Percentiles rank a stretch among this genome's conserved stretches.
Evolutionary conservation across 2,329 filamentous ascomycete genomes (phyloP).

Genomic region (Cladobotryum protrusum): DNA sequence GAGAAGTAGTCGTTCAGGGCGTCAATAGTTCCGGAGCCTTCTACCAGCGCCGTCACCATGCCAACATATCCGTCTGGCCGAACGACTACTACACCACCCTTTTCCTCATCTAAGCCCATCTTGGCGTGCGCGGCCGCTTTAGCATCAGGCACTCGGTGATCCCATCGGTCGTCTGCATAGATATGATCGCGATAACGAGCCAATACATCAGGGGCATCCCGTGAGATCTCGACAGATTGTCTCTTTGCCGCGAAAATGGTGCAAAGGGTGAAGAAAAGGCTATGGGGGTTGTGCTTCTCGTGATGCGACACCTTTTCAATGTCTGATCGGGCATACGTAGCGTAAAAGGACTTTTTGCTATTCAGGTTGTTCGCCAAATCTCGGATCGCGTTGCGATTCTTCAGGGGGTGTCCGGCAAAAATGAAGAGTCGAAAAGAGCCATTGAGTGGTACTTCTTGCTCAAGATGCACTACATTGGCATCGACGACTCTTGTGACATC

Average conservation of each 20-base stretch:
- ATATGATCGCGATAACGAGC: conserved; percentile 74
- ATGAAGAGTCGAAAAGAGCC: conserved; percentile 82
- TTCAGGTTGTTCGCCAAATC: conserved; percentile 64
- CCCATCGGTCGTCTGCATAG: conserved; percentile 79
- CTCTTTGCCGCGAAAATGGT: conserved; percentile 66
- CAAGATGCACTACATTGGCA: conserved; percentile 82
- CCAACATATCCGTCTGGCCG: conserved; percentile 84
- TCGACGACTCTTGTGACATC: conserved; percentile 83
- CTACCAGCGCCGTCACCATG: conserved; percentile 63
- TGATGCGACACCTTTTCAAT: conserved; percentile 61
- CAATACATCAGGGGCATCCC: conserved; percentile 63
- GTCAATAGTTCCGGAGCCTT: conserved; percentile 73
- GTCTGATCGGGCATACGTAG: conserved; percentile 57
- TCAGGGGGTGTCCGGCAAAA: conserved; percentile 65
- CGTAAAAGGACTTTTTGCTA: conserved; percentile 66
- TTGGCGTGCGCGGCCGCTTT: conserved; percentile 76
- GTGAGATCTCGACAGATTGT: conserved; percentile 63
- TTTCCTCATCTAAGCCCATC: conserved; percentile 69
- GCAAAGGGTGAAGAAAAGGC: conserved; percentile 71
- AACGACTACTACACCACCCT: conserved; percentile 75
- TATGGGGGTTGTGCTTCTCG: conserved; percentile 80
- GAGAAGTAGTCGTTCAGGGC: conserved; percentile 79
- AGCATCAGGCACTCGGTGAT: conserved; percentile 62
- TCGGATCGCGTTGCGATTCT: conserved; percentile 55
- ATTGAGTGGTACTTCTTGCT: conserved; percentile 84